These are phyloP conservation scores for Phytopythium cucurbitacearum DNA, from an alignment of 352 stramenopile species.

Conservation along the genomic window DNA sequence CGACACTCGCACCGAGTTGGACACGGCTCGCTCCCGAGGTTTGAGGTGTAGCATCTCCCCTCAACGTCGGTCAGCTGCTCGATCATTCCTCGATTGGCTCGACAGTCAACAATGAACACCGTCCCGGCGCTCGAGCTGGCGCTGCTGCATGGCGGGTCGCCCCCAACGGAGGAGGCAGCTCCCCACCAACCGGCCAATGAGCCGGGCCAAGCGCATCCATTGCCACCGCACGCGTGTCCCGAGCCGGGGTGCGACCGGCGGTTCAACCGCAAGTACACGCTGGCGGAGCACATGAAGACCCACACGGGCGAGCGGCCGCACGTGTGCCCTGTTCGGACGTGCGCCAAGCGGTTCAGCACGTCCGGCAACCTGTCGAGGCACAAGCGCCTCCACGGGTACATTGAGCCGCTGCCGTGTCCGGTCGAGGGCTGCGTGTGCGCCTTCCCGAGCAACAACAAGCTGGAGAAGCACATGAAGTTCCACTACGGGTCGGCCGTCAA, in stretches of 20 bases:
- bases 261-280: conserved; percentile 30
- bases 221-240: conserved; percentile 17
- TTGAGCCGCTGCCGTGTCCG: conserved; percentile 17
- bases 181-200: neutral
- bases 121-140: conserved; percentile 1
- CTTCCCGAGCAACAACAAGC: conserved; percentile 16
- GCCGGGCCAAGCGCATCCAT: neutral
- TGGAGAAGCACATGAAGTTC: conserved; percentile 30
- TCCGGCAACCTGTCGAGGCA: conserved; percentile 37
- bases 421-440: conserved; percentile 15
- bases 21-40: neutral
- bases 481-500: conserved; percentile 27
- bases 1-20: neutral
- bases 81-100: conserved; percentile 2
- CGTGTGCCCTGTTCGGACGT: conserved; percentile 20
- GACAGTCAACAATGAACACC: neutral
- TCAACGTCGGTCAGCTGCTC: neutral
- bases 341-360: conserved; percentile 41
- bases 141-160: neutral
- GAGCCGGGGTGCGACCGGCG: conserved; percentile 15
- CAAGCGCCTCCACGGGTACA: conserved; percentile 27
- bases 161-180: neutral
- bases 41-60: neutral
- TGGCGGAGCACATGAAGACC: conserved; percentile 33
- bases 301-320: conserved; percentile 25